Percentiles rank a stretch among this genome's conserved stretches.
phyloP scores from a whole-genome alignment of 2,329 filamentous ascomycete genomes.

The Cryphonectria parasitica region DNA sequence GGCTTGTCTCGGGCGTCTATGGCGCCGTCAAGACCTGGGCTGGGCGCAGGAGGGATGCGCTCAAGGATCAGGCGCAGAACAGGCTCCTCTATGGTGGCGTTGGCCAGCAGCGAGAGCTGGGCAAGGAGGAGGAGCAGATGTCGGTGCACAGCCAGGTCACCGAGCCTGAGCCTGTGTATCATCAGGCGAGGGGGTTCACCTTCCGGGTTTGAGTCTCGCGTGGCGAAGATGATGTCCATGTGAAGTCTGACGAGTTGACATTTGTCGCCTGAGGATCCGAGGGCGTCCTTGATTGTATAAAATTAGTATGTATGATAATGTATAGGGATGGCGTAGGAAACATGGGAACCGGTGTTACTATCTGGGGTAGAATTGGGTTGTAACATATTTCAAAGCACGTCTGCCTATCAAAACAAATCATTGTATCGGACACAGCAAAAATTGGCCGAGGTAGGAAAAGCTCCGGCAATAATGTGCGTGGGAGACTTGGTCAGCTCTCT shows the following conservation, averaged over 20 bases:
- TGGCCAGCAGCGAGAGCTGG: constrained; percentile 1
- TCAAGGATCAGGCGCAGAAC: constrained; percentile 43
- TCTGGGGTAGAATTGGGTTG: not conserved
- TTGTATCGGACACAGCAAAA: not conserved
- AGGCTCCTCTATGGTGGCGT: constrained; percentile 39
- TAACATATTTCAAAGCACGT: not conserved
- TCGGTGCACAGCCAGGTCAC: constrained; percentile 7
- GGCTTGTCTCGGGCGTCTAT: constrained; percentile 56
- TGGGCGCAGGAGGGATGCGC: constrained; percentile 45
- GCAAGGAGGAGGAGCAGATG: constrained; percentile 7
- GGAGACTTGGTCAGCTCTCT: not conserved
- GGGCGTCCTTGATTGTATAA: not conserved
- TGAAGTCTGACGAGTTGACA: not conserved
- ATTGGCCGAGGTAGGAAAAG: not conserved
- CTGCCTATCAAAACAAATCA: not conserved
- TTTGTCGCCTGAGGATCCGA: not conserved
- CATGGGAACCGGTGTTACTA: not conserved
- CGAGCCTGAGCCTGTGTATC: constrained; percentile 14
- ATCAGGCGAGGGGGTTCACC: constrained; percentile 14
- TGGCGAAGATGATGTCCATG: no score
- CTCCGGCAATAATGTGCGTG: no score
- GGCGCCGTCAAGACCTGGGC: constrained; percentile 46
- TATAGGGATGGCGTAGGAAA: not conserved
- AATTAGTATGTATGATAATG: not conserved
- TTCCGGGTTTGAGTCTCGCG: not conserved